phyloP scores from a whole-genome alignment of 441 rosid species.

The Gossypium gossypioides region DNA sequence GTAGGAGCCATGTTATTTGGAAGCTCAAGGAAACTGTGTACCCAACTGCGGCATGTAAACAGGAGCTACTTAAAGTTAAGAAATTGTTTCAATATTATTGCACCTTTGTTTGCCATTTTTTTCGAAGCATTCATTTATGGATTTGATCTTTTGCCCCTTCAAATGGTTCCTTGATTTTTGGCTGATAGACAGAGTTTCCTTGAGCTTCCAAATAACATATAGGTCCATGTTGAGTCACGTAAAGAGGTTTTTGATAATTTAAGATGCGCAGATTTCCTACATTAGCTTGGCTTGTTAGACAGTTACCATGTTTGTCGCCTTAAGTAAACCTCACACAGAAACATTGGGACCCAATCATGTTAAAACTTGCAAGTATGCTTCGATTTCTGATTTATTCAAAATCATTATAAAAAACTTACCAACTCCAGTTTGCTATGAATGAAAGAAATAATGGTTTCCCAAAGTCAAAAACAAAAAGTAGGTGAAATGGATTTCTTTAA shows the following conservation, averaged over 20 bases:
- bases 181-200: neutral
- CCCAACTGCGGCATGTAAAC: neutral
- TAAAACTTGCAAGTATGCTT: neutral
- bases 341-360: neutral
- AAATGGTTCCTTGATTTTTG: neutral
- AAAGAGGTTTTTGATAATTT: neutral
- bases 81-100: too few relatives aligned
- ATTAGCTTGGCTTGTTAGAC: conserved; percentile 1
- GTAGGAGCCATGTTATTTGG: neutral
- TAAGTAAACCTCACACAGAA: neutral
- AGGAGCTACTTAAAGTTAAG: too few relatives aligned
- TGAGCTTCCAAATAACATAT: neutral
- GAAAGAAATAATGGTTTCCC: neutral
- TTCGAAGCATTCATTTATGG: neutral
- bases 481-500: neutral
- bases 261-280: neutral
- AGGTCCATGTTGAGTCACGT: neutral
- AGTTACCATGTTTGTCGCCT: neutral
- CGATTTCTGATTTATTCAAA: neutral
- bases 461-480: neutral
- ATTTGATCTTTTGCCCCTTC: neutral
- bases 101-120: neutral
- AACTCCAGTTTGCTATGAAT: neutral
- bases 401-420: neutral
- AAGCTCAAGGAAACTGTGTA: neutral